Percentiles rank a stretch among this genome's conserved stretches.
These are phyloP conservation scores for Medicago lupulina DNA, from an alignment of 306 rosid genomes.

Conservation along the genomic window DNA sequence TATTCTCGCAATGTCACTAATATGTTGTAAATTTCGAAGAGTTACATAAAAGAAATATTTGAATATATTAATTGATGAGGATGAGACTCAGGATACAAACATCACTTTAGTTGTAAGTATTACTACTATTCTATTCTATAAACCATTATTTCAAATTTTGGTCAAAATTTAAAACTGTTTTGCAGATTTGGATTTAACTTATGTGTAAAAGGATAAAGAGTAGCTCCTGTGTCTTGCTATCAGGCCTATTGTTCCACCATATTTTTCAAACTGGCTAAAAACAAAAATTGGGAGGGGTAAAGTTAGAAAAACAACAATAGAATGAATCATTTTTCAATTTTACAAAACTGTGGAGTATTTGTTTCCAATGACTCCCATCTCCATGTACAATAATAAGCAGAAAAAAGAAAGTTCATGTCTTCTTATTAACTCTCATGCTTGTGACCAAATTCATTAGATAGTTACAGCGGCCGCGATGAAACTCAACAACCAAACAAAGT, in stretches of 20 bases:
- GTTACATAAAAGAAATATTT: too few relatives aligned
- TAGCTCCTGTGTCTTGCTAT: not conserved
- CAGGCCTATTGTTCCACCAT: too few relatives aligned
- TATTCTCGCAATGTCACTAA: too few relatives aligned
- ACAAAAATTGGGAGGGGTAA: not conserved
- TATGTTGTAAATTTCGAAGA: too few relatives aligned
- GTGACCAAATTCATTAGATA: constrained; percentile 51
- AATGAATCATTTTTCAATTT: not conserved
- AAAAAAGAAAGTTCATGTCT: constrained; percentile 4
- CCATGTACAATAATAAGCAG: constrained; percentile 22
- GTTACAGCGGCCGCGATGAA: constrained; percentile 62
- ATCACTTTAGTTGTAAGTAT: too few relatives aligned
- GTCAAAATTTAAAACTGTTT: too few relatives aligned
- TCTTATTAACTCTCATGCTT: constrained; percentile 33
- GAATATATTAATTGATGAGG: too few relatives aligned
- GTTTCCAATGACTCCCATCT: not conserved
- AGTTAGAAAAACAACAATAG: not conserved
- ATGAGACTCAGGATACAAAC: too few relatives aligned
- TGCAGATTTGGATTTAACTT: not conserved
- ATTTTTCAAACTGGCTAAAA: too few relatives aligned
- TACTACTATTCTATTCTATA: too few relatives aligned
- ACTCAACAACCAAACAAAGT: constrained; percentile 73
- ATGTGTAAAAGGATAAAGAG: not conserved
- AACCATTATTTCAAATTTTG: too few relatives aligned
- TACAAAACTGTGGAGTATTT: constrained; percentile 17